Evolutionary conservation across 139 green algal species (phyloP).

Genomic region (Closterium sp.): DNA sequence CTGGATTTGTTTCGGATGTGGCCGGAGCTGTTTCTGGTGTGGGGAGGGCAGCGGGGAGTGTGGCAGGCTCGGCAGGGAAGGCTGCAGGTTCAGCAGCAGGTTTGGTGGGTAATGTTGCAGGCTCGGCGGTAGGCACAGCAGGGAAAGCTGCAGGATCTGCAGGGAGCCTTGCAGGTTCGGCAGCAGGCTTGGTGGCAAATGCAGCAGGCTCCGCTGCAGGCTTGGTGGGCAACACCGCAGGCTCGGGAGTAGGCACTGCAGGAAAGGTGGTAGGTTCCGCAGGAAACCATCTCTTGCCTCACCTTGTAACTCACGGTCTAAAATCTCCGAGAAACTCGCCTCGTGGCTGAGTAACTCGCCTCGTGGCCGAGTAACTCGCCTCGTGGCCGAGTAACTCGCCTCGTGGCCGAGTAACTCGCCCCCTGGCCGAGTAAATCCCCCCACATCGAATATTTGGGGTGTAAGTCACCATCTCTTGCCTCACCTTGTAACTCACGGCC

Average conservation of each 20-base stretch:
- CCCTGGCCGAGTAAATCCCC: too few species aligned
- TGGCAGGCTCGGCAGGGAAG: background rate
- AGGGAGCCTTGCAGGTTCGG: background rate
- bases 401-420: too few species aligned
- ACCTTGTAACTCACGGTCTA: too few species aligned
- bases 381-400: too few species aligned
- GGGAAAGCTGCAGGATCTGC: background rate
- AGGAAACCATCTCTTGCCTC: too few species aligned
- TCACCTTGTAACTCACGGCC: too few species aligned
- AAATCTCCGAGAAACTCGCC: too few species aligned
- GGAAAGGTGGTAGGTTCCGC: background rate
- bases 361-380: too few species aligned
- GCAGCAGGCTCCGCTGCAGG: background rate
- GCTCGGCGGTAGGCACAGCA: background rate
- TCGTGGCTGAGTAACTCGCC: too few species aligned
- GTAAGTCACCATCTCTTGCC: too few species aligned
- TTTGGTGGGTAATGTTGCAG: background rate
- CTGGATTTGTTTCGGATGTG: background rate
- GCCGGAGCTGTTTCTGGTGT: background rate
- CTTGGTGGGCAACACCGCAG: background rate
- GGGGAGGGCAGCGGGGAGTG: background rate
- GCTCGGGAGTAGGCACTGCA: background rate
- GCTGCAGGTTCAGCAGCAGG: background rate
- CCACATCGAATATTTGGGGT: too few species aligned
- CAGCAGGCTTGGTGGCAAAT: background rate